These are phyloP conservation scores for Ocimum tenuiflorum DNA, from an alignment of 257 asterid genomes.

Conservation along the genomic window DNA sequence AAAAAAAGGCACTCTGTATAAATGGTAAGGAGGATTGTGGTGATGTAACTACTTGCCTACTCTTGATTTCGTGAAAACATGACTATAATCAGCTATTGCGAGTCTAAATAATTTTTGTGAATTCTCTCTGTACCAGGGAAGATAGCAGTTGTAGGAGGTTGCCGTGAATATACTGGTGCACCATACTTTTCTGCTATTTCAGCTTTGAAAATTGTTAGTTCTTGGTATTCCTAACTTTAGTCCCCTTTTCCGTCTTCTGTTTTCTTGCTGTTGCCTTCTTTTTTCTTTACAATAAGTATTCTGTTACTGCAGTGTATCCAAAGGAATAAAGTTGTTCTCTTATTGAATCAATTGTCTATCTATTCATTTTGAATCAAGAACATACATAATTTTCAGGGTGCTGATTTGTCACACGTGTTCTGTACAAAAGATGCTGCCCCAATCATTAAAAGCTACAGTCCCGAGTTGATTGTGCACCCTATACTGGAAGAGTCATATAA, in stretches of 20 bases:
- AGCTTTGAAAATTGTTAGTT: conserved; percentile 81
- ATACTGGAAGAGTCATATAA: conserved; percentile 86
- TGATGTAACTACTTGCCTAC: neutral
- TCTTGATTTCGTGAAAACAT: neutral
- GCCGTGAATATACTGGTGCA: conserved; percentile 99
- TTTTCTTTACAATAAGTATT: neutral
- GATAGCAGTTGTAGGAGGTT: conserved; percentile 94
- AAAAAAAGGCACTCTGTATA: neutral
- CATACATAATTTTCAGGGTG: conserved; percentile 57
- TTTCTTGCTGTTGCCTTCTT: neutral
- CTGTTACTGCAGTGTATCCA: neutral
- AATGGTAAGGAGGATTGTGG: neutral
- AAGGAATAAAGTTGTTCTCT: neutral
- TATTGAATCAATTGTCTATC: neutral
- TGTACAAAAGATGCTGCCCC: conserved; percentile 96
- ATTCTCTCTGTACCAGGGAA: conserved; percentile 57
- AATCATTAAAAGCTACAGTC: conserved; percentile 87
- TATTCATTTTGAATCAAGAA: neutral
- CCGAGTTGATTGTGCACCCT: conserved; percentile 96
- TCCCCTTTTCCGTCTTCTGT: neutral
- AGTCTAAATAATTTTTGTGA: conserved; percentile 4
- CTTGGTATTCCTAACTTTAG: conserved; percentile 17
- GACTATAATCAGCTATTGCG: neutral
- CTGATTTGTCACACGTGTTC: conserved; percentile 91
- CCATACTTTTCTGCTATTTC: conserved; percentile 96